A percentile compares a stretch with the other conserved stretches of the same genome.
Evolutionary conservation across 78 protist species (phyloP).

Genomic region (Polysphondylium violaceum): DNA sequence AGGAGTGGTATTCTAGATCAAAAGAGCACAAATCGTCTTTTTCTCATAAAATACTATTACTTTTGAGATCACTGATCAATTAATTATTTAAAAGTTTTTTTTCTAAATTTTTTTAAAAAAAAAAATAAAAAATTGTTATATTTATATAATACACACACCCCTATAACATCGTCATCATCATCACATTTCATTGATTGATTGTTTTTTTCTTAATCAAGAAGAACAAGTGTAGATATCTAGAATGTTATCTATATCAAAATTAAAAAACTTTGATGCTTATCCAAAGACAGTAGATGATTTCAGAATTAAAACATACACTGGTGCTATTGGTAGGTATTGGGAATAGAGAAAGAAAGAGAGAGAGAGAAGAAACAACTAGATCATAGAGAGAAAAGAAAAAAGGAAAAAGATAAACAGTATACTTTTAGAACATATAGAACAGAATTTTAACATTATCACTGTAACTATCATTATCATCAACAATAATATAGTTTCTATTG

Average conservation of each 20-base stretch:
- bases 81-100: too few relatives aligned
- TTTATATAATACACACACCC: too few relatives aligned
- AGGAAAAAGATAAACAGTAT: not conserved
- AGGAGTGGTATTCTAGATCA: too few relatives aligned
- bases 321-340: conserved; percentile 83
- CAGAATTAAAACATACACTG: conserved; percentile 86
- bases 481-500: conserved; percentile 60
- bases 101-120: too few relatives aligned
- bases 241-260: conserved; percentile 6
- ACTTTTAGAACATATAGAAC: not conserved
- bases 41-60: too few relatives aligned
- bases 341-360: not conserved
- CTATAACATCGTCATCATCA: too few relatives aligned
- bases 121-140: too few relatives aligned
- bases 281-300: conserved; percentile 95
- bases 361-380: not conserved
- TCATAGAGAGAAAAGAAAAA: too few relatives aligned
- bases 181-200: too few relatives aligned
- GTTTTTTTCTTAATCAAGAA: not conserved
- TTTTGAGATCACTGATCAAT: too few relatives aligned
- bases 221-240: not conserved
- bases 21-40: too few relatives aligned
- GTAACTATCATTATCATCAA: not conserved
- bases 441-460: not conserved
- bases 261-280: conserved; percentile 90